A percentile compares a stretch with the other conserved stretches of the same genome.
These are phyloP conservation scores for Fusarium concolor DNA, from an alignment of 2,329 filamentous ascomycete species.

Conservation along the genomic window DNA sequence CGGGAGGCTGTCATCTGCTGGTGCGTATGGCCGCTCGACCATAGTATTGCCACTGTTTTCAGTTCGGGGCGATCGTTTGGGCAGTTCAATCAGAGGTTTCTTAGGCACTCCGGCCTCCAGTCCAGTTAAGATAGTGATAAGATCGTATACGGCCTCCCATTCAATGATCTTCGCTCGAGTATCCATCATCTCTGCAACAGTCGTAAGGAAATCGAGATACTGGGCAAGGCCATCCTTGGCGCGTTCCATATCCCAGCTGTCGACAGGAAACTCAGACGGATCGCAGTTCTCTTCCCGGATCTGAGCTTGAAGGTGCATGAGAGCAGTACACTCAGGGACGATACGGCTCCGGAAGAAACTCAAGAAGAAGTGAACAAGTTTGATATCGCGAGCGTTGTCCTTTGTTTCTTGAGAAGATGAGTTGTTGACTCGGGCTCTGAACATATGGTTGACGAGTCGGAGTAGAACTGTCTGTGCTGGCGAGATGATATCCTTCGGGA, in stretches of 20 bases:
- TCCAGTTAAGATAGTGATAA: conserved; percentile 86
- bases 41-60: conserved; percentile 47
- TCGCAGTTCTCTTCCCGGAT: conserved; percentile 82
- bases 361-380: conserved; percentile 87
- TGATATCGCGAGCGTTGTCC: conserved; percentile 68
- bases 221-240: conserved; percentile 95
- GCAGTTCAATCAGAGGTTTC: conserved; percentile 70
- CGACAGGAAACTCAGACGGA: conserved; percentile 89
- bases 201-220: conserved; percentile 92
- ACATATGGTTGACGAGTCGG: conserved; percentile 90
- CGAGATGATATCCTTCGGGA: conserved; percentile 95
- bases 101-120: conserved; percentile 90
- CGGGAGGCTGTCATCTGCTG: conserved; percentile 45
- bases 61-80: conserved; percentile 47
- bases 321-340: conserved; percentile 91
- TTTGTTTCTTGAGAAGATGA: conserved; percentile 59
- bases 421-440: conserved; percentile 67
- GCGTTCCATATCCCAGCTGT: conserved; percentile 97
- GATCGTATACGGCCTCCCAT: conserved; percentile 91
- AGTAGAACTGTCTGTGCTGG: conserved; percentile 94
- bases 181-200: conserved; percentile 85
- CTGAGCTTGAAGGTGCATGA: conserved; percentile 93
- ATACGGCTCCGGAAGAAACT: conserved; percentile 92
- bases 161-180: conserved; percentile 88
- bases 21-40: conserved; percentile 74